phyloP scores from a whole-genome alignment of 306 rosid species.

The Trifolium subterraneum region DNA sequence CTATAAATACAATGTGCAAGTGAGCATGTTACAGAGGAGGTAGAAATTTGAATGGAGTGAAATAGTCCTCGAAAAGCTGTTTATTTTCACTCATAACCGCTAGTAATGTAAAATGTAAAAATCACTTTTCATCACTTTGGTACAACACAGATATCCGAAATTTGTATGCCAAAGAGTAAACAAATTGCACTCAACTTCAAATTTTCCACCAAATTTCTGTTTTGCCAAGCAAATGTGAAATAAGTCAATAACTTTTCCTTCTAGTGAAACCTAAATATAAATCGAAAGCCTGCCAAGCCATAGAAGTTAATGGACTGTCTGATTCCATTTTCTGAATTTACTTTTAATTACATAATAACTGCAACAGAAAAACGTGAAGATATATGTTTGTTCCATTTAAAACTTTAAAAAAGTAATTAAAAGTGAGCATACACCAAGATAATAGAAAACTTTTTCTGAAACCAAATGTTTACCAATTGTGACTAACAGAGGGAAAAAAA shows the following conservation, averaged over 20 bases:
- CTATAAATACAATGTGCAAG: background rate
- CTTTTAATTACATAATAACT: background rate
- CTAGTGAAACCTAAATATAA: background rate
- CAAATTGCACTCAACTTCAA: constrained; percentile 13
- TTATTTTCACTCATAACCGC: background rate
- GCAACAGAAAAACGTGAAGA: background rate
- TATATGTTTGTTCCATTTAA: background rate
- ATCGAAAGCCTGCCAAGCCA: background rate
- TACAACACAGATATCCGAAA: background rate
- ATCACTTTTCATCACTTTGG: background rate
- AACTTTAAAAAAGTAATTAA: background rate
- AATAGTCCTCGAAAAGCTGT: background rate
- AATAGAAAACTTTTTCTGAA: background rate
- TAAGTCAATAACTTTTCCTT: background rate
- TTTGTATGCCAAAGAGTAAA: background rate
- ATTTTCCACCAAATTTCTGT: background rate
- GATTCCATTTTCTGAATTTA: constrained; percentile 4
- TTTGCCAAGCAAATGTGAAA: background rate
- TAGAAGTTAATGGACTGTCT: background rate
- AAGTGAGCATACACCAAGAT: background rate
- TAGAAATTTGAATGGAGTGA: background rate
- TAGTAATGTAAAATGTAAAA: background rate
- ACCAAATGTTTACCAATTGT: background rate
- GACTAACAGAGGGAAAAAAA: background rate
- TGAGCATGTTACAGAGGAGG: constrained; percentile 8